Conservation (phyloP, 2,329 filamentous ascomycete genomes). For the Alternaria sp. region DNA sequence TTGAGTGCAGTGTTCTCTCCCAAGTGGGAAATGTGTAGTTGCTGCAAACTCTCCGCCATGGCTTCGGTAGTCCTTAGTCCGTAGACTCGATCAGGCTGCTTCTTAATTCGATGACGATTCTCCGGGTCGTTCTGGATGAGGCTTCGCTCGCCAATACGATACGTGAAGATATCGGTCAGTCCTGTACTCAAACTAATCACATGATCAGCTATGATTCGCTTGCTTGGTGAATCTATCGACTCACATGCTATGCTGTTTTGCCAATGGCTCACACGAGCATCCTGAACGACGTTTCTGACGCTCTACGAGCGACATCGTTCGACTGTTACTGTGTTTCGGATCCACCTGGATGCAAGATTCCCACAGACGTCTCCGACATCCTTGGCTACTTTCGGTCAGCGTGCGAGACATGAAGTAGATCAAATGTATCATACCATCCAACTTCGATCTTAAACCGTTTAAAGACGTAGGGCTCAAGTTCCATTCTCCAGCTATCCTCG, state of each 20-base stretch:
- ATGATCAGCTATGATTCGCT: background rate
- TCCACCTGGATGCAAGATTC: slow-evolving; percentile 1
- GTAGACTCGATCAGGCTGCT: slow-evolving; percentile 22
- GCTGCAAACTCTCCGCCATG: background rate
- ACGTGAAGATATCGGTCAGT: slow-evolving; percentile 15
- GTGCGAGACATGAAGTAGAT: background rate
- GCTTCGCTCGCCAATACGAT: slow-evolving; percentile 12
- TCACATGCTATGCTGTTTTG: slow-evolving; percentile 4
- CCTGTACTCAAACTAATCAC: slow-evolving; percentile 10
- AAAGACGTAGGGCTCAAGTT: slow-evolving; percentile 17
- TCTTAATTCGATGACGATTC: background rate
- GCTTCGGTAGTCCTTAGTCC: slow-evolving; percentile 2
- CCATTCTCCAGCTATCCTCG: slow-evolving; percentile 19
- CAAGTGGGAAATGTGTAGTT: background rate
- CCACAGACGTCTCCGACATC: background rate
- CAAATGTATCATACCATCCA: slow-evolving; percentile 18
- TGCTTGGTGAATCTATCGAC: background rate
- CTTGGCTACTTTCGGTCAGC: background rate
- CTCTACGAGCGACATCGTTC: slow-evolving; percentile 7
- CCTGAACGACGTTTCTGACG: slow-evolving; percentile 15
- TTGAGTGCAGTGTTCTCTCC: background rate
- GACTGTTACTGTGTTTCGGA: slow-evolving; percentile 10
- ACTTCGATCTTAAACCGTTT: slow-evolving; percentile 27
- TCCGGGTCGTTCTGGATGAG: background rate
- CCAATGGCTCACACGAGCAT: slow-evolving; percentile 15